Evolutionary conservation across 2,329 filamentous ascomycete species (phyloP).

Genomic region (Trichoderma oligosporum): DNA sequence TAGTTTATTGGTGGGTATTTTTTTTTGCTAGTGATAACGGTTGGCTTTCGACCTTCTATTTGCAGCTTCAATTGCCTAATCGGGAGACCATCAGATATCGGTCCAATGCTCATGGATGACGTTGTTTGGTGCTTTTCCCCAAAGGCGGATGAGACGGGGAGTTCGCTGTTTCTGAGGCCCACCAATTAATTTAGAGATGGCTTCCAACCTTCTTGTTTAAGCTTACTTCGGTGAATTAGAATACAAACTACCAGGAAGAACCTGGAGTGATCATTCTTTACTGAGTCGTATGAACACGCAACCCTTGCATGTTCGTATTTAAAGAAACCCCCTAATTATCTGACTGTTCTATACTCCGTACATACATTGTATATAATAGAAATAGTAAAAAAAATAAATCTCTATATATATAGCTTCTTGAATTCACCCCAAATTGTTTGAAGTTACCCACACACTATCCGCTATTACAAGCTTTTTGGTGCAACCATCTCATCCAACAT

Average conservation of each 20-base stretch:
- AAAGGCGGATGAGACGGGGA: too few species aligned
- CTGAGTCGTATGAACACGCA: background rate
- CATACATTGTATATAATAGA: too few species aligned
- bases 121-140: too few species aligned
- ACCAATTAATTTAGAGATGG: background rate
- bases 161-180: background rate
- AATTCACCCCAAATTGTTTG: too few species aligned
- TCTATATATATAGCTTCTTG: background rate
- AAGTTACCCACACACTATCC: background rate
- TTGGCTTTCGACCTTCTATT: too few species aligned
- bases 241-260: background rate
- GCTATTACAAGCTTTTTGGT: background rate
- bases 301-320: slow-evolving; percentile 2
- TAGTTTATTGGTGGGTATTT: too few species aligned
- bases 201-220: slow-evolving; percentile 12
- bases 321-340: background rate
- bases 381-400: too few species aligned
- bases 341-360: too few species aligned
- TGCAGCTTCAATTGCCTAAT: too few species aligned
- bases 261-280: background rate
- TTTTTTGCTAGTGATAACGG: too few species aligned
- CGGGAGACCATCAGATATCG: too few species aligned
- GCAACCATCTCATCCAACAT: background rate
- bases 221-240: slow-evolving; percentile 5
- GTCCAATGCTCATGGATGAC: too few species aligned